phyloP scores from a whole-genome alignment of 1,139 yeast species.

The Saccharomyces pastorianus region DNA sequence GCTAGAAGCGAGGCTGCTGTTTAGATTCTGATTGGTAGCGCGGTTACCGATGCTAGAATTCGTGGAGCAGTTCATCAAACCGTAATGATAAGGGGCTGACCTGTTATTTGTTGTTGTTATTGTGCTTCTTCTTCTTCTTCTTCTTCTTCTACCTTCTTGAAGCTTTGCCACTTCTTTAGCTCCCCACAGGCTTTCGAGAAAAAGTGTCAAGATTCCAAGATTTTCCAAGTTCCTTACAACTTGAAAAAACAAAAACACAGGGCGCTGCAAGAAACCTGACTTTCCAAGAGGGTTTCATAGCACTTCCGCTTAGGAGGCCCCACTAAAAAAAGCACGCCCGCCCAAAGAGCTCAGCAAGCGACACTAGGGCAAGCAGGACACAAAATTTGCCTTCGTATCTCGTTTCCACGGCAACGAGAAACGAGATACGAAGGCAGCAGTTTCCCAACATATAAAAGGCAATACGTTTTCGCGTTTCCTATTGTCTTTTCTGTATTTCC shows the following conservation, averaged over 20 bases:
- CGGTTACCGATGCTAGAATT: constrained; percentile 3
- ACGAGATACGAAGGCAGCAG: not conserved
- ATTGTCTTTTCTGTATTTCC: not conserved
- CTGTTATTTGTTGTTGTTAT: constrained; percentile 35
- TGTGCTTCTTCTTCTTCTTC: too few species aligned
- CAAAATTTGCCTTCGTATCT: not conserved
- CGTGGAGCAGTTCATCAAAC: constrained; percentile 10
- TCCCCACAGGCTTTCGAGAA: not conserved
- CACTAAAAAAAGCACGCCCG: not conserved
- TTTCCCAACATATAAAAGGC: not conserved
- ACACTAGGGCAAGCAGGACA: not conserved
- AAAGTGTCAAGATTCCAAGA: not conserved
- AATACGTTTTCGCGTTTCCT: not conserved
- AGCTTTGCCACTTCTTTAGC: too few species aligned
- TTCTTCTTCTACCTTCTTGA: too few species aligned
- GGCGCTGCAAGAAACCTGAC: not conserved
- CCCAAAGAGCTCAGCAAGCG: too few species aligned
- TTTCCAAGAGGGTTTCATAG: not conserved
- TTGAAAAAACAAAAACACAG: not conserved
- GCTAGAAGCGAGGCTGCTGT: not conserved
- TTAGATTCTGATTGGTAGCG: not conserved
- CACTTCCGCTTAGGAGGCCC: not conserved
- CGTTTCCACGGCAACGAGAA: constrained; percentile 5
- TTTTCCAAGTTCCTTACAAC: not conserved
- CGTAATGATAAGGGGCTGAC: constrained; percentile 47